Base-by-base conservation (phyloP, 2,329 filamentous ascomycete genomes). In the Fusarium begoniae region DNA sequence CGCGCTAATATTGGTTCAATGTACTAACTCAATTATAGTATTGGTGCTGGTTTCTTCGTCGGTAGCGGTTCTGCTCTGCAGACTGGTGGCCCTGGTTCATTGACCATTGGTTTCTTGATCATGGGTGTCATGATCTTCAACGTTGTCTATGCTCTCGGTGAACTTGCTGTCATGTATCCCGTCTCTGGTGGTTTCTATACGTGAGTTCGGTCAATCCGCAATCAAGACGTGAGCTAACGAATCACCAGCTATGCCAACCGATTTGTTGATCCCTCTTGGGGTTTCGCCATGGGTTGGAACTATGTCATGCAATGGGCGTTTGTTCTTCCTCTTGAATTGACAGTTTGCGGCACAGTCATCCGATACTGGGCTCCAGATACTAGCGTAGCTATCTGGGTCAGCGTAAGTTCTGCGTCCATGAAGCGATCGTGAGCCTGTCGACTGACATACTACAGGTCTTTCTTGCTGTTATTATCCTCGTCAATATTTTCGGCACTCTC, bases 41-140 rank as follows among this genome's bases (percentile, higher is more conserved):
- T 90, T 51, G 89, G 89, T 78, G 88, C 89, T 69, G 89, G 89
- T 81, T 89, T 90, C 84, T 90, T 90, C 80, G 89, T 90, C 70
- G 88, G 89, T 76, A 88, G 88, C 68, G 79, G 82, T 70, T 87
- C 87, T 63, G 82, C 90, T 18, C 71, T 77, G 13, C 63, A 71
- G 22, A 72, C 74, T 54, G 77, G 55, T 57, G 66, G 71, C 40
- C 85, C 85, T 32, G 85, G 79, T 5, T 83, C 83, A 53, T 75
- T 87, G 14, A 75, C 87, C 20, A 80, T 87, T 54, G 84, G 86
- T 62, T 90, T 90, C 75, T 66, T 86, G 22, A 88, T 90, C 64
- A 87, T 90, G 65, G 88, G 89, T 78, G 68, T 88, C 74, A 90
- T 90, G 88, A 87, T 90, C 81, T 88, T 90, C 77, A 88, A 89